Evolutionary conservation across 768 basidiomycete species (phyloP), one percentile per base, ranked within the genome.

Genomic region (Stropharia rugosoannulata): DNA sequence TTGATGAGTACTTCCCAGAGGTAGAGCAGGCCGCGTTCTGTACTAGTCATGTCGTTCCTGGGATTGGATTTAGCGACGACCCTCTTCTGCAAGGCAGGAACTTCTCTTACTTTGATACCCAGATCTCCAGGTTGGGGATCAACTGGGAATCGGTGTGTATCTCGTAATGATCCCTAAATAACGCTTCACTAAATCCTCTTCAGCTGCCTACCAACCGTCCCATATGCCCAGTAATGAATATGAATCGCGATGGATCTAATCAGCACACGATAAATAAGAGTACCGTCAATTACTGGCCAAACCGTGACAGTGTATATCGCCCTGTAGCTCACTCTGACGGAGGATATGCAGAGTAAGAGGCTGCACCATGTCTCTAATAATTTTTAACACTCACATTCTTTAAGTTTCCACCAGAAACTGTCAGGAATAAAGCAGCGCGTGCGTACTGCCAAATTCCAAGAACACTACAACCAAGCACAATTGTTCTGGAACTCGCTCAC

Each of bases 21-120:
- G 85, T 84, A 5, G 94, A 96, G 70, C 93, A 94, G 70, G 87
- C 86, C 51, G 93, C 93, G 0, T 95, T 93, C 70, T 95, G 90
- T 70, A 95, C 92, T 1, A 74, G 73, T 25, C 85, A 87, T 48
- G 74, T 87, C 27, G 84, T 87, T 6, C 86, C 84, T 4, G 85
- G 84, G 6, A 86, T 87, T 49, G 84, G 83, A 5, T 86, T 88
- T 65, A 86, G 83, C 62, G 81, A 89, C 66, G 90, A 93, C 62
- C 90, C 90, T 4, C 72, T 93, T 25, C 75, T 93, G n/a, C 87
- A 90, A 71, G 87, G 88, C 4, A 79, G 94, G 40, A 93, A 92
- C 71, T 93, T 94, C 71, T 88, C 85, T 0, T 95, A 95, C 73
- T 82, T 87, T 61, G 92, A 95, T 67, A 94, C 92, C 0, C 92